A percentile compares a stretch with the other conserved stretches of the same genome.
Conservation (phyloP, 176 grass and related monocot species). For the Avena eriantha region DNA sequence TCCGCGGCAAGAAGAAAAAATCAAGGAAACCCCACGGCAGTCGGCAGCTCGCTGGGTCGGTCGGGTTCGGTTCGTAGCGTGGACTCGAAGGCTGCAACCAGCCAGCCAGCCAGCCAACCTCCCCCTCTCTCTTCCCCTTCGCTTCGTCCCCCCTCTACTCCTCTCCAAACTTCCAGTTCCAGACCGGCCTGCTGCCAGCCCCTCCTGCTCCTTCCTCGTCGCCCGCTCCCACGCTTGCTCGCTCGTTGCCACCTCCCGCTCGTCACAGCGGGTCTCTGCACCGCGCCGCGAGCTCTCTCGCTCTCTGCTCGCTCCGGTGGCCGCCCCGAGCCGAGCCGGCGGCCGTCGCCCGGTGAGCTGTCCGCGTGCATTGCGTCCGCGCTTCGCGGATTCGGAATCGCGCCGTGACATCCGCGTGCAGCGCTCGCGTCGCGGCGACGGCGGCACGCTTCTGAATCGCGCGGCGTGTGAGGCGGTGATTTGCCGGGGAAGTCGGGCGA, state of each 20-base stretch:
- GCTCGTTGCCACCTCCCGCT: background rate
- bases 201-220: too few species aligned
- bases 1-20: background rate
- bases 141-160: background rate
- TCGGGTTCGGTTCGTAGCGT: conserved; percentile 49
- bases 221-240: background rate
- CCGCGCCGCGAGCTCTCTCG: background rate
- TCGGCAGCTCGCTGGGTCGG: background rate
- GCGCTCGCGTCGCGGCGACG: background rate
- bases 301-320: background rate
- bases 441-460: background rate
- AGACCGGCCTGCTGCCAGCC: background rate
- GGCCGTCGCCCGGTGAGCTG: background rate
- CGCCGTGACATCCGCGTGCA: background rate
- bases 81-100: conserved; percentile 36
- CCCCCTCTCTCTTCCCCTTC: background rate
- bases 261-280: background rate
- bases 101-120: background rate
- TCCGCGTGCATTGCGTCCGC: conserved; percentile 22
- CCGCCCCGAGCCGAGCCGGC: background rate
- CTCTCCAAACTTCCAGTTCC: background rate
- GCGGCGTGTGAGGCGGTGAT: background rate
- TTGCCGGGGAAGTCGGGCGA: background rate
- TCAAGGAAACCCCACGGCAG: background rate
- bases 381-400: background rate